phyloP scores from a whole-genome alignment of 306 rosid species.

The Cajanus cajan region DNA sequence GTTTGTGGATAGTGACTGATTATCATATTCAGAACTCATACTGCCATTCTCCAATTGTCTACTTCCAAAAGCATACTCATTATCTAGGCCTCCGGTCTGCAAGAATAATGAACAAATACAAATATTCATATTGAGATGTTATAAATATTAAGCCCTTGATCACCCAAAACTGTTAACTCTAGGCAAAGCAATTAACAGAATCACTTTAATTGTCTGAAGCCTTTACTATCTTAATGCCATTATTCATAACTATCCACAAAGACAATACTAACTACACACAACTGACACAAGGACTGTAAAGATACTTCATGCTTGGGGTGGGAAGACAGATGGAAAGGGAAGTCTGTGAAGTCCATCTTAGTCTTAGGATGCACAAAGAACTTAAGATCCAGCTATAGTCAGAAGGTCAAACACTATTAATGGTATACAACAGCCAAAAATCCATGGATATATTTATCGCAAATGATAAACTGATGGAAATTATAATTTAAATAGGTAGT shows the following conservation, averaged over 20 bases:
- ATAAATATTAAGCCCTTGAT: conserved; percentile 20
- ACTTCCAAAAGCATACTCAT: conserved; percentile 66
- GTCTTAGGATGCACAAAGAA: not conserved
- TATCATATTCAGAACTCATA: conserved; percentile 63
- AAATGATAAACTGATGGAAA: not conserved
- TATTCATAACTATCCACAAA: conserved; percentile 8
- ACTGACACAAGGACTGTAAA: not conserved
- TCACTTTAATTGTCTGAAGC: not conserved
- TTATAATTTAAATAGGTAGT: conserved; percentile 5
- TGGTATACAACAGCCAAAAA: not conserved
- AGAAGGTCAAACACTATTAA: conserved; percentile 10
- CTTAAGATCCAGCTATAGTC: not conserved
- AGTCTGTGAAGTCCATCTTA: conserved; percentile 16
- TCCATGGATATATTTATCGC: not conserved
- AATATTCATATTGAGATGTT: conserved; percentile 13
- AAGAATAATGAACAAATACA: conserved; percentile 29
- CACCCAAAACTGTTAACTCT: conserved; percentile 29
- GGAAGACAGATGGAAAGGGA: not conserved
- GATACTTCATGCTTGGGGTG: not conserved
- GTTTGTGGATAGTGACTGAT: conserved; percentile 54
- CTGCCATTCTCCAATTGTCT: conserved; percentile 80
- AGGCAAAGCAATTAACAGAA: not conserved
- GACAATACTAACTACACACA: not conserved
- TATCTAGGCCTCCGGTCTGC: conserved; percentile 65
- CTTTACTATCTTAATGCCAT: not conserved